These are phyloP conservation scores for Luzula sylvatica DNA, from an alignment of 176 grass and related monocot genomes.

Conservation along the genomic window DNA sequence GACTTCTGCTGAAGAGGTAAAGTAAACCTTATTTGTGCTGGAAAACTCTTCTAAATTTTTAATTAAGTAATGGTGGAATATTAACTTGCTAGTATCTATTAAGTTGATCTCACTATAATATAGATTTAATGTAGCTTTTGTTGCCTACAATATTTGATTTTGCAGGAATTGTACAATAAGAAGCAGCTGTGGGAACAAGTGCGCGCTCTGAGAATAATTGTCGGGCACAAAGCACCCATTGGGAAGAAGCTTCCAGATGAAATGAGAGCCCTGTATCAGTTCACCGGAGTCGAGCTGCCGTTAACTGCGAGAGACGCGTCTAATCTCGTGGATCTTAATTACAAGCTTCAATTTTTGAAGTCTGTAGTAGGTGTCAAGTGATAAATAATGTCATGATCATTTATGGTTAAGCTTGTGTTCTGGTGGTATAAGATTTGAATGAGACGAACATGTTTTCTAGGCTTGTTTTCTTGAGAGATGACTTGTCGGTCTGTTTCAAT, in stretches of 20 bases:
- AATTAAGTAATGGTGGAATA: no score
- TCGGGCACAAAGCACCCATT: slow-evolving; percentile 26
- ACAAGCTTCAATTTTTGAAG: slow-evolving; percentile 36
- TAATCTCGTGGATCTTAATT: slow-evolving; percentile 24
- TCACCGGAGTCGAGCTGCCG: slow-evolving; percentile 32
- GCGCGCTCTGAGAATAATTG: slow-evolving; percentile 22
- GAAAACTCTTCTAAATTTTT: no score
- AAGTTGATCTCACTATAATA: no score
- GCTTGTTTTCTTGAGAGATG: background rate
- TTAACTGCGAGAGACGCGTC: slow-evolving; percentile 14
- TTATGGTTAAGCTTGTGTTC: background rate
- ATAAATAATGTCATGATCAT: no score
- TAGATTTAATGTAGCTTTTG: no score
- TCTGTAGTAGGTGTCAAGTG: slow-evolving; percentile 31
- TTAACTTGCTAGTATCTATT: no score
- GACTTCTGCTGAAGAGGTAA: slow-evolving; percentile 8
- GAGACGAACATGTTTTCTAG: background rate
- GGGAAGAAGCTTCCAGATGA: slow-evolving; percentile 17
- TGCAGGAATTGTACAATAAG: slow-evolving; percentile 15
- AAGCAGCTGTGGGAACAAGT: slow-evolving; percentile 30
- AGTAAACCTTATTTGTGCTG: background rate
- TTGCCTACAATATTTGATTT: no score
- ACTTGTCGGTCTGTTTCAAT: no score
- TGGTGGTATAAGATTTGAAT: background rate
- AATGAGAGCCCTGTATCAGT: slow-evolving; percentile 31